Conservation (phyloP, 179 eudicot genomes). For the Sideroxylon spinosum region DNA sequence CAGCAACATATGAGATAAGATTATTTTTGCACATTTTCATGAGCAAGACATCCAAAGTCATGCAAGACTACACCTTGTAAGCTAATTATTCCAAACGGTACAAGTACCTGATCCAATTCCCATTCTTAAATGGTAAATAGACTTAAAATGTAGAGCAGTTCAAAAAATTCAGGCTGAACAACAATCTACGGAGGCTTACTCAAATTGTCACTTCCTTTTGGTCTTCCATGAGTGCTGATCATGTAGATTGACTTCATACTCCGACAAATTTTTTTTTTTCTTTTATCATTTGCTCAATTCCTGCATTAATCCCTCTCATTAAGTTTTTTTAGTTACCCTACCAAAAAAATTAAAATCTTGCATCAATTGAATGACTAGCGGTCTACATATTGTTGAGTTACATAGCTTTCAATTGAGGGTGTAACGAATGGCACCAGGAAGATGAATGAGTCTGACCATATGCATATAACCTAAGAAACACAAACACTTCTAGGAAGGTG, state of each 20-base stretch:
- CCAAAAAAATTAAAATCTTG: background rate
- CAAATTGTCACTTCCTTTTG: background rate
- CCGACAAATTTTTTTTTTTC: background rate
- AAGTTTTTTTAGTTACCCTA: background rate
- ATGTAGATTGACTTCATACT: background rate
- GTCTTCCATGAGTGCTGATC: background rate
- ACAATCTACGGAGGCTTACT: background rate
- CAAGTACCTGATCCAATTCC: background rate
- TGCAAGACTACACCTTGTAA: background rate
- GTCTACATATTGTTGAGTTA: constrained; percentile 1
- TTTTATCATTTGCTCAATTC: background rate
- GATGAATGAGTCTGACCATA: background rate
- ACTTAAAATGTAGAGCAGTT: background rate
- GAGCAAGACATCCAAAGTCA: background rate
- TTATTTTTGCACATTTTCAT: background rate
- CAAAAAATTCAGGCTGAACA: background rate
- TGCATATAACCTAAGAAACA: background rate
- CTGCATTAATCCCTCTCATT: background rate
- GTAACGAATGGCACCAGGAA: background rate
- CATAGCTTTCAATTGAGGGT: background rate
- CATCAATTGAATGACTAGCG: background rate
- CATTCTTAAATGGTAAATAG: constrained; percentile 4
- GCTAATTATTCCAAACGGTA: background rate
- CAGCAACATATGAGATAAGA: background rate
- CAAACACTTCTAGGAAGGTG: no score